Conservation (phyloP, 2,329 filamentous ascomycete genomes). For the Aspergillus luchuensis region DNA sequence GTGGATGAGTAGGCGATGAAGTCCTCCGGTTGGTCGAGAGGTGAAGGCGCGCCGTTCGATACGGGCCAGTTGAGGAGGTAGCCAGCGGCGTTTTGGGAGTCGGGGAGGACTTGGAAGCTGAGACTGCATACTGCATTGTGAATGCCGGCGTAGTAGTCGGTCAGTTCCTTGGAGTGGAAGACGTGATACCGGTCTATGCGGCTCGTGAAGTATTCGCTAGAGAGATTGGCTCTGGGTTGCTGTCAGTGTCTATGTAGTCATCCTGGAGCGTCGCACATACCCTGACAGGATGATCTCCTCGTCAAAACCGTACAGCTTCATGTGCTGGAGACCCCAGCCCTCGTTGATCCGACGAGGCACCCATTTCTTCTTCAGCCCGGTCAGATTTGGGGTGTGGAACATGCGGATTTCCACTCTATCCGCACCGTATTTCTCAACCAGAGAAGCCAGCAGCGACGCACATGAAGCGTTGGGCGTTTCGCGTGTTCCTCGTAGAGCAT, state of each 20-base stretch:
- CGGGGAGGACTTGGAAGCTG: slow-evolving; percentile 75
- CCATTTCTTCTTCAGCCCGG: slow-evolving; percentile 77
- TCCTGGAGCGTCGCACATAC: slow-evolving; percentile 46
- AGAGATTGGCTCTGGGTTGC: slow-evolving; percentile 72
- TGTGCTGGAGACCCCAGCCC: slow-evolving; percentile 97
- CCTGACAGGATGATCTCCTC: slow-evolving; percentile 94
- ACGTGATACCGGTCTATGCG: slow-evolving; percentile 93
- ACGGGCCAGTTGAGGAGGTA: slow-evolving; percentile 71
- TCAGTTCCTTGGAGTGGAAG: slow-evolving; percentile 75
- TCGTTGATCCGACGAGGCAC: slow-evolving; percentile 93
- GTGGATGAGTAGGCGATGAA: slow-evolving; percentile 72
- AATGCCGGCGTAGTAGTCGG: slow-evolving; percentile 78
- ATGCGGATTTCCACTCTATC: slow-evolving; percentile 89
- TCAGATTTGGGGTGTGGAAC: slow-evolving; percentile 97
- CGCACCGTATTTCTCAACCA: slow-evolving; percentile 81
- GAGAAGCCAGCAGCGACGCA: slow-evolving; percentile 80
- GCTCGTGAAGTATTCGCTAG: slow-evolving; percentile 93
- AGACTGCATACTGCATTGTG: slow-evolving; percentile 76
- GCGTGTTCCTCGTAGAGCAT: slow-evolving; percentile 85
- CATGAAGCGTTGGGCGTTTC: slow-evolving; percentile 84
- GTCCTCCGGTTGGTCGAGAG: slow-evolving; percentile 66
- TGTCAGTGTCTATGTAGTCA: neutral
- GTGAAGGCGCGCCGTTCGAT: slow-evolving; percentile 72
- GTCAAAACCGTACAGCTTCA: slow-evolving; percentile 97
- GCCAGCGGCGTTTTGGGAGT: slow-evolving; percentile 44